Conservation (phyloP, 768 basidiomycete species). For the Tephrocybe sp. region DNA sequence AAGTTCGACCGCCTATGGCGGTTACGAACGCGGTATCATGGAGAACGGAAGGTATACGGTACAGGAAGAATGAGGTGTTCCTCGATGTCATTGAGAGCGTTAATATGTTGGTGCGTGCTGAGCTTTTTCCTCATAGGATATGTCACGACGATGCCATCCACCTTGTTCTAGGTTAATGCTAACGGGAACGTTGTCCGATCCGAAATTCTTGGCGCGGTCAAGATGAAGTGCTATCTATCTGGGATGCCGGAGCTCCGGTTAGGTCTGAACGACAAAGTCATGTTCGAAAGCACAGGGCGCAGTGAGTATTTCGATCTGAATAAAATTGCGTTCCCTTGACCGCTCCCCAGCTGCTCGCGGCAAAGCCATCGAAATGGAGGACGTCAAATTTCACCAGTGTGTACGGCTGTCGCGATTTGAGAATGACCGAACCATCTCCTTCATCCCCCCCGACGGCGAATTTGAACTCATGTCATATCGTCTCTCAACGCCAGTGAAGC, state of each 20-base stretch:
- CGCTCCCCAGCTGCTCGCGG: conserved; percentile 72
- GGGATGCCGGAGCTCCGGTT: conserved; percentile 99
- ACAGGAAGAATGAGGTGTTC: conserved; percentile 99
- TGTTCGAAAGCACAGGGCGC: conserved; percentile 97
- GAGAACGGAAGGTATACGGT: conserved; percentile 96
- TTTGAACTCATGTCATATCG: conserved; percentile 99
- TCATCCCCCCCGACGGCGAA: conserved; percentile 98
- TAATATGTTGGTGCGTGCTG: conserved; percentile 77
- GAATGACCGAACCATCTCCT: conserved; percentile 97
- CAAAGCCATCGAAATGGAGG: conserved; percentile 99
- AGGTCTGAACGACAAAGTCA: conserved; percentile 98
- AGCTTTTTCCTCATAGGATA: background rate
- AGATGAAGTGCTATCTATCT: conserved; percentile 99
- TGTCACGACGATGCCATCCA: too few species aligned
- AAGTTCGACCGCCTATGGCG: conserved; percentile 91
- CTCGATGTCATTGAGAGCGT: conserved; percentile 98
- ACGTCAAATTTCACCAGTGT: conserved; percentile 99
- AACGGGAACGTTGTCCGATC: conserved; percentile 96
- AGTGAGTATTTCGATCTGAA: conserved; percentile 50
- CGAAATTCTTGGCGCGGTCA: conserved; percentile 97
- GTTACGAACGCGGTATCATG: conserved; percentile 99
- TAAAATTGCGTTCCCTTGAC: background rate
- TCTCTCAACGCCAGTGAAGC: conserved; percentile 95
- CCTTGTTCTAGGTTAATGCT: conserved; percentile 97
- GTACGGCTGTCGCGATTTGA: conserved; percentile 96